Conservation (phyloP, 352 stramenopile genomes). For the Phytopythium cucurbitacearum region DNA sequence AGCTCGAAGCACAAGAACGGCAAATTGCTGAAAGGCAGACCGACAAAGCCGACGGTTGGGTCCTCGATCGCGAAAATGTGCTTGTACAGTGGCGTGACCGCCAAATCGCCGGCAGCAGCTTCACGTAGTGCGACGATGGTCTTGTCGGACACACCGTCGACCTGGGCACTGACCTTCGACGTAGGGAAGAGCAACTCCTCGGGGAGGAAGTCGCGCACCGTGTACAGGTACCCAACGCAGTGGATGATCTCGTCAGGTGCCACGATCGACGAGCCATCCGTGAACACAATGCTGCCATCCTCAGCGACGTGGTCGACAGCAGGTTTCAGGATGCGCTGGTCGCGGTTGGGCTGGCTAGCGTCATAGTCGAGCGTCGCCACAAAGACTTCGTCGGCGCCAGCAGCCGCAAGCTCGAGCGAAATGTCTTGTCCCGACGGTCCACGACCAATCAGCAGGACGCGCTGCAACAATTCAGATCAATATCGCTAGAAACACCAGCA, state of each 20-base stretch:
- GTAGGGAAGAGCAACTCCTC: conserved; percentile 41
- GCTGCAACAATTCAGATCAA: conserved; percentile 10
- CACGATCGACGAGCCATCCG: conserved; percentile 40
- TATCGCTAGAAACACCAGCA: no score
- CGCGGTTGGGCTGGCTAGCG: conserved; percentile 14
- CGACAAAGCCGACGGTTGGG: conserved; percentile 64
- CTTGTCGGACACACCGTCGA: conserved; percentile 17
- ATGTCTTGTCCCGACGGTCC: conserved; percentile 78
- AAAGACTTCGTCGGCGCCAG: conserved; percentile 41
- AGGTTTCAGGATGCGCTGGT: conserved; percentile 53
- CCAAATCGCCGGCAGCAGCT: conserved; percentile 22
- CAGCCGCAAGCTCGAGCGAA: conserved; percentile 55
- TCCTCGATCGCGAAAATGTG: conserved; percentile 78
- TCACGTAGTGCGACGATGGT: conserved; percentile 24
- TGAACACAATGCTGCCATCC: conserved; percentile 52
- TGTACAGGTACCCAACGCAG: conserved; percentile 76
- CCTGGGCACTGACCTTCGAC: conserved; percentile 11
- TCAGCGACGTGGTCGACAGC: conserved; percentile 41
- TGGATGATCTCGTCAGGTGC: conserved; percentile 73
- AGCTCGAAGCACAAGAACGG: conserved; percentile 81
- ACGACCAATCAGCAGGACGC: conserved; percentile 59
- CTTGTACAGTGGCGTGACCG: conserved; percentile 69
- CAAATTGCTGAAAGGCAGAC: conserved; percentile 69
- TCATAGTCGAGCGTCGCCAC: conserved; percentile 52
- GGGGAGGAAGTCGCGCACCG: conserved; percentile 44